phyloP scores from a whole-genome alignment of 2,329 filamentous ascomycete species.

The Phyllosticta paracitricarpa region DNA sequence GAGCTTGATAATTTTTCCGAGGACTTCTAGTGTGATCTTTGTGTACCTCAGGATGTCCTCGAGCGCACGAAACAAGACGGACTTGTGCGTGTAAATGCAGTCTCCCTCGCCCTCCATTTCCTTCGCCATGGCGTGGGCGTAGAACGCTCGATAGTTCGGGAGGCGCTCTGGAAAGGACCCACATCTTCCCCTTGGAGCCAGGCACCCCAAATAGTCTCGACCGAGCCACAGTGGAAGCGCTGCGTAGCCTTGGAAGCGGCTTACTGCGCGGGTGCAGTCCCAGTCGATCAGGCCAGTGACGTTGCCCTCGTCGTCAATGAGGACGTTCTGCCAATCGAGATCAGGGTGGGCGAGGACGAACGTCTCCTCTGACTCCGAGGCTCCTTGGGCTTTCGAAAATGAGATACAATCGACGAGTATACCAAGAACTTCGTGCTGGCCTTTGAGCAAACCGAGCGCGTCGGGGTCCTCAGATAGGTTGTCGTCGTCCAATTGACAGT shows the following conservation, averaged over 20 bases:
- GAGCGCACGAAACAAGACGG: background rate
- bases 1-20: background rate
- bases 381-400: background rate
- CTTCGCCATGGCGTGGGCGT: background rate
- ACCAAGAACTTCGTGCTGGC: background rate
- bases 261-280: conserved; percentile 6
- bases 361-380: conserved; percentile 5
- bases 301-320: conserved; percentile 11
- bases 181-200: background rate
- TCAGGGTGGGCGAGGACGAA: conserved; percentile 17
- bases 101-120: background rate
- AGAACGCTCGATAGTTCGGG: background rate
- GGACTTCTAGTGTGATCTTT: background rate
- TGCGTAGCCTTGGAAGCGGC: background rate
- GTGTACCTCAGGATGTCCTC: background rate
- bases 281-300: conserved; percentile 18
- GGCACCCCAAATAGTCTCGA: background rate
- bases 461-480: background rate
- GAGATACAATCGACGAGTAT: background rate
- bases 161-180: background rate
- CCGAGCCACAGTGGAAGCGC: background rate
- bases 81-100: background rate
- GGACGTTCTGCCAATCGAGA: conserved; percentile 18
- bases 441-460: background rate
- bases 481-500: background rate